A percentile compares a stretch with the other conserved stretches of the same genome.
phyloP scores from a whole-genome alignment of 805 yeast species.

The Candida caryicola region DNA sequence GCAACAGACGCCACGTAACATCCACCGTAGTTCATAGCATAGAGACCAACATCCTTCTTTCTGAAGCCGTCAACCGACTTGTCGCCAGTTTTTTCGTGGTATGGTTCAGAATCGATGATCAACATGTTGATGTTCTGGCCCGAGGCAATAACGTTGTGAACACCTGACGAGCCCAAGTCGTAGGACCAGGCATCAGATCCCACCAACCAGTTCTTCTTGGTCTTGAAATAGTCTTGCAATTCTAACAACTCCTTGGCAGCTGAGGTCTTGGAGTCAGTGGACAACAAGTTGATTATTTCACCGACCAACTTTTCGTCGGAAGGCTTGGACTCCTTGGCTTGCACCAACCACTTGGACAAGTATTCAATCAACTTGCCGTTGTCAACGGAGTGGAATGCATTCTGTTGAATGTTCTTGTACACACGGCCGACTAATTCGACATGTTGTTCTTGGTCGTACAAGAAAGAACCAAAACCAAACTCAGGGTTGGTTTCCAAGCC shows the following conservation, averaged over 20 bases:
- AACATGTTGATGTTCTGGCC: conserved; percentile 79
- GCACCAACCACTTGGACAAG: conserved; percentile 70
- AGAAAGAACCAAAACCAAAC: conserved; percentile 77
- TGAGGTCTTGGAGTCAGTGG: conserved; percentile 35
- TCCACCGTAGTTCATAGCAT: conserved; percentile 89
- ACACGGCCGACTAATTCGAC: conserved; percentile 44
- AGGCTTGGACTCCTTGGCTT: conserved; percentile 37
- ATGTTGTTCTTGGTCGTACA: conserved; percentile 55
- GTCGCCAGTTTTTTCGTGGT: conserved; percentile 28
- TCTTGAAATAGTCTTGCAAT: conserved; percentile 43
- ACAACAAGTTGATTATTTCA: conserved; percentile 37
- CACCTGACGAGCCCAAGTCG: conserved; percentile 88
- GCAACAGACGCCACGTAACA: conserved; percentile 94
- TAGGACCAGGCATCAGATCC: conserved; percentile 96
- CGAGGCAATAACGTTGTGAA: conserved; percentile 77
- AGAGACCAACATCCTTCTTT: conserved; percentile 89
- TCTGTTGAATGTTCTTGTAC: conserved; percentile 44
- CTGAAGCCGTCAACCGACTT: conserved; percentile 47
- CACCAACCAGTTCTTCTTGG: conserved; percentile 71
- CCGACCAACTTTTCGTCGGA: conserved; percentile 23
- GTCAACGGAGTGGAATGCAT: conserved; percentile 40
- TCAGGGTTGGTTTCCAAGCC: conserved; percentile 65
- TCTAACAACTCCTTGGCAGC: conserved; percentile 46
- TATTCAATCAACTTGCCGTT: conserved; percentile 50
- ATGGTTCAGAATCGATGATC: conserved; percentile 83